Percentiles rank a stretch among this genome's conserved stretches.
Evolutionary conservation across 2,329 filamentous ascomycete genomes (phyloP).

Genomic region (Penicillium capsulatum): DNA sequence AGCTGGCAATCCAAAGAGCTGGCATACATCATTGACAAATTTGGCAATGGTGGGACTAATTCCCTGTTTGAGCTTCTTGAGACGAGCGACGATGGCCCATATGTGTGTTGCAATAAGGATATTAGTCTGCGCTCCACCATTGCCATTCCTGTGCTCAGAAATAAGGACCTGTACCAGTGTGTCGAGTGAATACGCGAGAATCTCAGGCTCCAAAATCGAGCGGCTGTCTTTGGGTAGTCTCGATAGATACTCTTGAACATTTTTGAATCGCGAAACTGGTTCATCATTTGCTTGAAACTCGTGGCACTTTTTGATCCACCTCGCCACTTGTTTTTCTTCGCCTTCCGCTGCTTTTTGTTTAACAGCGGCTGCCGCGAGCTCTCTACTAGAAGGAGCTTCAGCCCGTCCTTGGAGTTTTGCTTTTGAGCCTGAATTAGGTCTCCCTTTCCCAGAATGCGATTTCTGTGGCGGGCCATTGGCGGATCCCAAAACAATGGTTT

Average conservation of each 20-base stretch:
- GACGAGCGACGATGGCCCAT: conserved; percentile 7
- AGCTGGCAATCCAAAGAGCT: conserved; percentile 30
- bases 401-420: not conserved
- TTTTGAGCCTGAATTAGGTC: not conserved
- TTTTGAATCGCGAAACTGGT: conserved; percentile 43
- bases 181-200: conserved; percentile 34
- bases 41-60: conserved; percentile 42
- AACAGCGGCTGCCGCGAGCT: conserved; percentile 4
- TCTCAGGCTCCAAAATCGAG: conserved; percentile 44
- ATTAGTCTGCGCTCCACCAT: conserved; percentile 37
- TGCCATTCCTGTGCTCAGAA: conserved; percentile 7
- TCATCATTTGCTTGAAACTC: conserved; percentile 4
- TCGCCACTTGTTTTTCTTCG: conserved; percentile 5
- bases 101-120: conserved; percentile 29
- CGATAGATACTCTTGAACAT: conserved; percentile 48
- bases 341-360: conserved; percentile 6
- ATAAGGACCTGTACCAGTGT: conserved; percentile 19
- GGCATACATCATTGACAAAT: conserved; percentile 31
- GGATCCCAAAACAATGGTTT: conserved; percentile 7
- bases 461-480: conserved; percentile 1
- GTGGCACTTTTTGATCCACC: conserved; percentile 6
- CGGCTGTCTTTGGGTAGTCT: conserved; percentile 35
- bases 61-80: conserved; percentile 28
- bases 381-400: conserved; percentile 1
- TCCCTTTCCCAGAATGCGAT: not conserved